These are phyloP conservation scores for Agaricus subrufescens DNA, from an alignment of 768 basidiomycete genomes.

Conservation along the genomic window DNA sequence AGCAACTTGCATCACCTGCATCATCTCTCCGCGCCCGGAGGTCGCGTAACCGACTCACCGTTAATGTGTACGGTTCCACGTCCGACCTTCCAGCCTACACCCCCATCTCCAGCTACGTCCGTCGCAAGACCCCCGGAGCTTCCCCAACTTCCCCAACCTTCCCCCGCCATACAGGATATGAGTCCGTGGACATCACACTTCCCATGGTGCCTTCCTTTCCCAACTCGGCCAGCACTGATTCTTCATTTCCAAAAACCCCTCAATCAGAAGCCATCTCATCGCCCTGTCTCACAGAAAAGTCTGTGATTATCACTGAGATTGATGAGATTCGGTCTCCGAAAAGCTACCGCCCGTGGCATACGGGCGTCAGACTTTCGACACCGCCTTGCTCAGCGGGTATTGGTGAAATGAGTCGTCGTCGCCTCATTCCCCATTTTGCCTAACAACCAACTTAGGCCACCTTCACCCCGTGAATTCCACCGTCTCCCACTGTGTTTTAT, in stretches of 20 bases:
- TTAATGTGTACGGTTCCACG: conserved; percentile 44
- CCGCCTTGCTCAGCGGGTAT: conserved; percentile 30
- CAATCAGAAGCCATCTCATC: conserved; percentile 28
- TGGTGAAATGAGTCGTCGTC: conserved; percentile 19
- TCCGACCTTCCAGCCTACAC: conserved; percentile 58
- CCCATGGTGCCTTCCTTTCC: conserved; percentile 59
- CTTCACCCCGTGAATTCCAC: background rate
- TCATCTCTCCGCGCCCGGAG: conserved; percentile 41
- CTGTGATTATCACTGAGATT: conserved; percentile 19
- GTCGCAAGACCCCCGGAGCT: conserved; percentile 71
- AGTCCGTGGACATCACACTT: conserved; percentile 50
- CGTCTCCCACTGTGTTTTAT: background rate
- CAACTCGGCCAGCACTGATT: conserved; percentile 37
- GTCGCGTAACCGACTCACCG: conserved; percentile 39
- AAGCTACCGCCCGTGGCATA: conserved; percentile 24
- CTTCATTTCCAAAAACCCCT: conserved; percentile 34
- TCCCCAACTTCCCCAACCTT: conserved; percentile 70
- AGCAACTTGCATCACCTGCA: conserved; percentile 30
- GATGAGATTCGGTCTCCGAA: conserved; percentile 16
- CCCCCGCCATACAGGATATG: conserved; percentile 36
- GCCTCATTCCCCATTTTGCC: conserved; percentile 7
- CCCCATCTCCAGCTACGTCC: conserved; percentile 77
- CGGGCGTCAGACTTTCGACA: conserved; percentile 42
- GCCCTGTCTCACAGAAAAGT: conserved; percentile 13
- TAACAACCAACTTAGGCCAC: conserved; percentile 1